Conservation (phyloP, 2,329 filamentous ascomycete species). For the Colletotrichum aenigma region DNA sequence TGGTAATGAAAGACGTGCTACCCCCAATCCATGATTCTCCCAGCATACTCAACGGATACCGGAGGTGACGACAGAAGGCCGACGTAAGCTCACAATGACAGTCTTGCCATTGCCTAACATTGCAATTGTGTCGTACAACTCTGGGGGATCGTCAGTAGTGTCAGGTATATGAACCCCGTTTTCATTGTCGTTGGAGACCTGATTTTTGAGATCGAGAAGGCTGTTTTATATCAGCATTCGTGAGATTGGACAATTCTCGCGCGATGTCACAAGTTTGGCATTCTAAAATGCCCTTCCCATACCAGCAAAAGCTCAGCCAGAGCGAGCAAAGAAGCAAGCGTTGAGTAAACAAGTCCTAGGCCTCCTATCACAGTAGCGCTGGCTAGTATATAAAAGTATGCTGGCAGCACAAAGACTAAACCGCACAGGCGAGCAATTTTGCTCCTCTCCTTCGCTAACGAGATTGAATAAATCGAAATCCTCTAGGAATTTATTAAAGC, state of each 20-base stretch:
- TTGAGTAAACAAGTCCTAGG: not conserved
- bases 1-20: no score
- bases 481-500: not conserved
- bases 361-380: not conserved
- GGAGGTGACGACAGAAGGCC: fast-evolving
- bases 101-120: not conserved
- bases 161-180: fast-evolving
- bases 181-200: not conserved
- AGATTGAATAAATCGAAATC: not conserved
- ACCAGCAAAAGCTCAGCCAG: not conserved
- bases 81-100: not conserved
- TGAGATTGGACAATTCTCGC: fast-evolving
- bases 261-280: fast-evolving
- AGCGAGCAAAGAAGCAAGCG: not conserved
- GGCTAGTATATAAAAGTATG: not conserved
- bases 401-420: not conserved
- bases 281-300: fast-evolving
- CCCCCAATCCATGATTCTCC: not conserved
- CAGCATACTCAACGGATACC: not conserved
- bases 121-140: not conserved
- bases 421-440: no score
- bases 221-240: not conserved
- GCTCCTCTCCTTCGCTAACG: no score
- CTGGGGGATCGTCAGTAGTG: not conserved
- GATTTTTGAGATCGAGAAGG: not conserved